Evolutionary conservation across 2,329 filamentous ascomycete genomes (phyloP).

Genomic region (Cladophialophora immunda): DNA sequence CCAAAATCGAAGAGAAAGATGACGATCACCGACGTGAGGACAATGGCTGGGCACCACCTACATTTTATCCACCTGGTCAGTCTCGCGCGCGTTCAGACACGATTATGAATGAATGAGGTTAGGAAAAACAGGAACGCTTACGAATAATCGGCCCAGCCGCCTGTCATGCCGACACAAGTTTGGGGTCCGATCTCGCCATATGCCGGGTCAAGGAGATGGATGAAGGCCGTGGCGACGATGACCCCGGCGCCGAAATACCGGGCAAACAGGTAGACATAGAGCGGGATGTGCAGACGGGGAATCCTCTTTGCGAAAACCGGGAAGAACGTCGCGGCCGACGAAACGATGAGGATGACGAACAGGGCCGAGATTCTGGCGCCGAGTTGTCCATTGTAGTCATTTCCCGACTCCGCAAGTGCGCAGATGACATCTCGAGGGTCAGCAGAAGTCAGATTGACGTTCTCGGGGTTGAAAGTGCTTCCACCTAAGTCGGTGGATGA

Average conservation of each 20-base stretch:
- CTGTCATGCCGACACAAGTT: constrained; percentile 64
- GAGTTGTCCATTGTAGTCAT: constrained; percentile 63
- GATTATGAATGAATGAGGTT: too few species aligned
- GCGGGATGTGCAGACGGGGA: constrained; percentile 50
- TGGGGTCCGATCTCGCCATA: constrained; percentile 55
- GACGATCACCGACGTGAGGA: constrained; percentile 56
- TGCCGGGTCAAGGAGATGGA: constrained; percentile 58
- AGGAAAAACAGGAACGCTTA: background rate
- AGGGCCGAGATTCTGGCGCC: constrained; percentile 55
- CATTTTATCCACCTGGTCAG: background rate
- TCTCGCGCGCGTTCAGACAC: background rate
- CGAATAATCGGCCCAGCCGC: constrained; percentile 53
- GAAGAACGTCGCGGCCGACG: constrained; percentile 54
- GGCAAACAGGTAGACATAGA: constrained; percentile 57
- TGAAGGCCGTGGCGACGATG: constrained; percentile 58
- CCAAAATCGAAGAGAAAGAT: constrained; percentile 62
- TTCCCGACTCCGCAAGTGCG: constrained; percentile 55
- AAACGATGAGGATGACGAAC: constrained; percentile 56
- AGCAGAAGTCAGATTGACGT: constrained; percentile 55
- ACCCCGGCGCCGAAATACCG: constrained; percentile 59
- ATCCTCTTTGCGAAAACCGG: constrained; percentile 56
- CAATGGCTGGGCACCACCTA: constrained; percentile 61
- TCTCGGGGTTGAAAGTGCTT: constrained; percentile 47
- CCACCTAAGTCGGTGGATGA: constrained; percentile 3
- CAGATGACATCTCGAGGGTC: constrained; percentile 59